These are phyloP conservation scores for Pyrus hybrid DNA, from an alignment of 331 rosid genomes.

Conservation along the genomic window DNA sequence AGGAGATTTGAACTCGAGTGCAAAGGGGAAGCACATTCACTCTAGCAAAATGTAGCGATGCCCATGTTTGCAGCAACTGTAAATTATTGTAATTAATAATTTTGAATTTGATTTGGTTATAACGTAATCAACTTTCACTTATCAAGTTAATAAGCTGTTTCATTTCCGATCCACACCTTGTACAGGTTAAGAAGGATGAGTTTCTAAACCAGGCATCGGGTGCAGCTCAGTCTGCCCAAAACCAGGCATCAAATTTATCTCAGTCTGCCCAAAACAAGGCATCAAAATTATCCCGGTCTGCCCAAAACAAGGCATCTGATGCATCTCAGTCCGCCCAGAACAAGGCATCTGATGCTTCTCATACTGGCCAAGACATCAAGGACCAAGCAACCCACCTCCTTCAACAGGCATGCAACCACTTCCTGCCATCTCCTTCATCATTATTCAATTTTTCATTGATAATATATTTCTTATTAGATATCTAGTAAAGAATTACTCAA, in stretches of 20 bases:
- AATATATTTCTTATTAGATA: not conserved
- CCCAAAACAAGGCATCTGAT: conserved; percentile 2
- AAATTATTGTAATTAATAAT: not conserved
- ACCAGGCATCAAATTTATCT: not conserved
- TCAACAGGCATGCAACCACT: conserved; percentile 32
- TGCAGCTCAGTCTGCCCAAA: not conserved
- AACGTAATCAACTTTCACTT: not conserved
- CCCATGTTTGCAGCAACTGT: not conserved
- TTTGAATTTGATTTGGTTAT: not conserved
- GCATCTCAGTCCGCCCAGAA: not conserved
- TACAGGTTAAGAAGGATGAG: conserved; percentile 34
- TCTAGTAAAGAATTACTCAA: not conserved
- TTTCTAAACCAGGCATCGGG: conserved; percentile 12
- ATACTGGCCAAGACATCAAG: conserved; percentile 6
- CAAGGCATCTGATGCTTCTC: conserved; percentile 1
- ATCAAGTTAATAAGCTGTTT: not conserved
- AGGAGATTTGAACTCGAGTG: not conserved
- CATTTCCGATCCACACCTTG: not conserved
- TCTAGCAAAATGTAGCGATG: not conserved
- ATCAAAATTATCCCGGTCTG: not conserved
- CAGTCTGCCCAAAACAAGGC: conserved; percentile 15
- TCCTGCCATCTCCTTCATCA: not conserved
- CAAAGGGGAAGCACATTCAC: not conserved
- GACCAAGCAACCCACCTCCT: conserved; percentile 38
- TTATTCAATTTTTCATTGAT: not conserved